Percentiles rank a stretch among this genome's conserved stretches.
Evolutionary conservation across 768 basidiomycete genomes (phyloP).

Genomic region (Lentinula sp.): DNA sequence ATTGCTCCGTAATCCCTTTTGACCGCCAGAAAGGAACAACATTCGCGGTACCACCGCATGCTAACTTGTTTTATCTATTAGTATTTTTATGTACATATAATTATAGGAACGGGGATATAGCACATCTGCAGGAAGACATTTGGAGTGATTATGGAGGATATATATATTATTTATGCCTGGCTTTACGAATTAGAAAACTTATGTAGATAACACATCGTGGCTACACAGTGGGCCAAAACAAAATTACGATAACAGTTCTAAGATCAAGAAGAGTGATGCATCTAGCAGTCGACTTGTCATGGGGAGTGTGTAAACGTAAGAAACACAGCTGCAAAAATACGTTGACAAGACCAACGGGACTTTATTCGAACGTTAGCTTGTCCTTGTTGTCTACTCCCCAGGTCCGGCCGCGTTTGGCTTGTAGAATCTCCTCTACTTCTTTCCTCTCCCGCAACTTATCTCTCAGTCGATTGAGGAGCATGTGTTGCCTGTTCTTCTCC

Average conservation of each 20-base stretch:
- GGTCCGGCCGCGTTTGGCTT: slow-evolving; percentile 16
- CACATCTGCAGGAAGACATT: not conserved
- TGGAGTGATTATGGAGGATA: not conserved
- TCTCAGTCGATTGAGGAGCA: slow-evolving; percentile 30
- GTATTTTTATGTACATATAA: not conserved
- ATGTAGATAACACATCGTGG: not conserved
- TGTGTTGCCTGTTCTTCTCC: slow-evolving; percentile 41
- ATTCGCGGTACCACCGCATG: not conserved
- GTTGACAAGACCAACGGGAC: not conserved
- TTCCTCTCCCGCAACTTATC: slow-evolving; percentile 39
- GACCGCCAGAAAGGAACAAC: not conserved
- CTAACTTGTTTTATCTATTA: not conserved
- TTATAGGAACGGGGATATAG: not conserved
- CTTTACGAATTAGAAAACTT: not conserved
- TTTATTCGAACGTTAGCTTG: slow-evolving; percentile 35
- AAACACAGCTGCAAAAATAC: not conserved
- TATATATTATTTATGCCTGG: not conserved
- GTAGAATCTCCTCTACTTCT: slow-evolving; percentile 26
- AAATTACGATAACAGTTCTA: not conserved
- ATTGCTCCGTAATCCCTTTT: not conserved
- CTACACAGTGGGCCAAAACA: not conserved
- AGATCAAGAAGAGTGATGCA: not conserved
- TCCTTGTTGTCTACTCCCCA: slow-evolving; percentile 24
- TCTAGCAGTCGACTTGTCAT: not conserved
- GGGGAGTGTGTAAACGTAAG: not conserved